These are phyloP conservation scores for Kockiozyma suomiensis DNA, from an alignment of 805 yeast genomes.

Conservation along the genomic window DNA sequence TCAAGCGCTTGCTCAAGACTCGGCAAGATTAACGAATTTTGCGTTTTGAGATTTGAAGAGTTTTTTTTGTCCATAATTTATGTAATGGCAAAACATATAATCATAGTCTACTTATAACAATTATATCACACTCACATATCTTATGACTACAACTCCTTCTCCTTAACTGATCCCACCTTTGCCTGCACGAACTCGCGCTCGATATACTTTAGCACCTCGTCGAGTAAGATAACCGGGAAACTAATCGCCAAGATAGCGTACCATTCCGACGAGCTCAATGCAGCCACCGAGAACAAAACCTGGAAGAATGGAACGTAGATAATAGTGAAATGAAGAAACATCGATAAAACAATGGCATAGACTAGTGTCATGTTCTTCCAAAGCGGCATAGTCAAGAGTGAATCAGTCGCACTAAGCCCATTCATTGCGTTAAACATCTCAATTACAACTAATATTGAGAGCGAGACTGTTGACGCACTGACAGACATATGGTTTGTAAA, in stretches of 20 bases:
- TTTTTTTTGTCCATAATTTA: too few species aligned
- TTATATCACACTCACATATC: not conserved
- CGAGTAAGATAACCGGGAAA: slow-evolving; percentile 45
- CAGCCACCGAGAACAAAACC: slow-evolving; percentile 43
- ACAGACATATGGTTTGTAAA: slow-evolving; percentile 39
- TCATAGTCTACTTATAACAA: not conserved
- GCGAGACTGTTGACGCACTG: slow-evolving; percentile 47
- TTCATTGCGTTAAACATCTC: slow-evolving; percentile 50
- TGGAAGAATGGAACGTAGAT: slow-evolving; percentile 45
- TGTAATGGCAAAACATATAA: not conserved
- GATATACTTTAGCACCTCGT: slow-evolving; percentile 45
- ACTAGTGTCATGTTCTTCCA: slow-evolving; percentile 47
- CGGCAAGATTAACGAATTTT: slow-evolving; percentile 79
- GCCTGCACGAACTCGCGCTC: slow-evolving; percentile 39
- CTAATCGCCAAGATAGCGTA: slow-evolving; percentile 43
- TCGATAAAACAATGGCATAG: slow-evolving; percentile 45
- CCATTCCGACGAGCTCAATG: slow-evolving; percentile 45
- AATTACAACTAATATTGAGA: slow-evolving; percentile 47
- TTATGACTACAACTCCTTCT: slow-evolving; percentile 4
- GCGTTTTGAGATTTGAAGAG: too few species aligned
- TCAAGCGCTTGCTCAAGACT: slow-evolving; percentile 83
- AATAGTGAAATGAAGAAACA: slow-evolving; percentile 43
- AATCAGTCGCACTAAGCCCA: slow-evolving; percentile 46
- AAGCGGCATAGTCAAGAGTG: slow-evolving; percentile 45
- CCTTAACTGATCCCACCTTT: slow-evolving; percentile 7